phyloP scores from a whole-genome alignment of 176 grass and related monocot genomes.

The Chloris gayana region DNA sequence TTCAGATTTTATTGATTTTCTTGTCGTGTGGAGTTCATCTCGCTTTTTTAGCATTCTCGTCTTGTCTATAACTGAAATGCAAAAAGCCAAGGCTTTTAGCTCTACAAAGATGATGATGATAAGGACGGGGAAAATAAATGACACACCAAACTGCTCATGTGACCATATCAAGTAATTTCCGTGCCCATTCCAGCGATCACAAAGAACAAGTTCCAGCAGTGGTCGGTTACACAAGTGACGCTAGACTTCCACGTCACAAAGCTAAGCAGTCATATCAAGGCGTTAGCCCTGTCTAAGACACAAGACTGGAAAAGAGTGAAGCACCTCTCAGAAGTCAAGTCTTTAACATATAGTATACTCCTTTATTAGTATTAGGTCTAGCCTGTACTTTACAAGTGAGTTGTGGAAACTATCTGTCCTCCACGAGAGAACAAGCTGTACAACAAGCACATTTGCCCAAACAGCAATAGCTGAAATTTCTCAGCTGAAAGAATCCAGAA shows the following conservation, averaged over 20 bases:
- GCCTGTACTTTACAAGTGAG: conserved; percentile 27
- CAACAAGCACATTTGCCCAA: too few relatives aligned
- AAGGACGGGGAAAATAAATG: background rate
- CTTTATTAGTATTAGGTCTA: background rate
- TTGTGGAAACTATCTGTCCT: background rate
- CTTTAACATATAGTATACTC: background rate
- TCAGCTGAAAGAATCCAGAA: too few relatives aligned
- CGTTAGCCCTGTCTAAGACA: too few relatives aligned
- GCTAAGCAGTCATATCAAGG: background rate
- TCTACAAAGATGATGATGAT: background rate
- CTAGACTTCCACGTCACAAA: background rate
- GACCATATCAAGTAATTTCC: background rate
- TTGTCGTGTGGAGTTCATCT: background rate
- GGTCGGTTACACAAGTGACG: too few relatives aligned
- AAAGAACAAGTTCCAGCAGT: background rate
- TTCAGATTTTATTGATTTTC: background rate
- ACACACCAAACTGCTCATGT: background rate
- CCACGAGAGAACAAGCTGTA: conserved; percentile 11
- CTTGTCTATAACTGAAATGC: background rate
- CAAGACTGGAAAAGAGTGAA: background rate
- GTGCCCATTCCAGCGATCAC: background rate
- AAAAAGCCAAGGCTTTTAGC: background rate
- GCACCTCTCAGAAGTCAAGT: background rate
- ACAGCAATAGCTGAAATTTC: too few relatives aligned
- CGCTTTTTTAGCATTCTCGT: background rate